phyloP scores from a whole-genome alignment of 225 moss, liverwort and hornwort species.

The Sphagnum tenellum region DNA sequence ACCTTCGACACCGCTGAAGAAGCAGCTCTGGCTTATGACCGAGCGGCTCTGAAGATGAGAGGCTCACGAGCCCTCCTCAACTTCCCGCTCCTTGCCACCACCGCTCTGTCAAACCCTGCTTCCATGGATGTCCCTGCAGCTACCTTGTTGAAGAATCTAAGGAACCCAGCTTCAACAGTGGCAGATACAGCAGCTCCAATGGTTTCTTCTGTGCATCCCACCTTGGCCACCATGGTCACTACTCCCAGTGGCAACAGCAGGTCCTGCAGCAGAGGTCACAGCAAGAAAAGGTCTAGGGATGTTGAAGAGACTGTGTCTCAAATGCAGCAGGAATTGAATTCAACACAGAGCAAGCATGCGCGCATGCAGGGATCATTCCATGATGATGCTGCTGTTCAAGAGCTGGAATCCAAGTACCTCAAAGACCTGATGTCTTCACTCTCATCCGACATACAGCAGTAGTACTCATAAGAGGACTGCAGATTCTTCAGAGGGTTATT shows the following conservation, averaged over 20 bases:
- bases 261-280: background rate
- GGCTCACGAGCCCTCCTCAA: conserved; percentile 49
- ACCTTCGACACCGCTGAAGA: no score
- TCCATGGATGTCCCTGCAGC: conserved; percentile 24
- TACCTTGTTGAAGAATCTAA: conserved; percentile 12
- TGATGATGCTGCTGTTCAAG: background rate
- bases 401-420: no score
- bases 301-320: no score
- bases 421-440: no score
- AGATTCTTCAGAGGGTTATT: no score
- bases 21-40: no score
- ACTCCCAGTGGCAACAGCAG: background rate
- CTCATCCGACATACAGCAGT: no score
- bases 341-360: background rate
- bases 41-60: conserved; percentile 53
- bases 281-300: no score
- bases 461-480: no score
- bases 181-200: background rate
- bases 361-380: background rate
- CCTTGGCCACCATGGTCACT: background rate
- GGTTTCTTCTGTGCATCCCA: no score
- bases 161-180: no score
- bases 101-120: conserved; percentile 34
- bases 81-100: conserved; percentile 47
- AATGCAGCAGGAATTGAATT: background rate